phyloP scores from a whole-genome alignment of 768 basidiomycete genomes.

The Mrakia hoshinonis region DNA sequence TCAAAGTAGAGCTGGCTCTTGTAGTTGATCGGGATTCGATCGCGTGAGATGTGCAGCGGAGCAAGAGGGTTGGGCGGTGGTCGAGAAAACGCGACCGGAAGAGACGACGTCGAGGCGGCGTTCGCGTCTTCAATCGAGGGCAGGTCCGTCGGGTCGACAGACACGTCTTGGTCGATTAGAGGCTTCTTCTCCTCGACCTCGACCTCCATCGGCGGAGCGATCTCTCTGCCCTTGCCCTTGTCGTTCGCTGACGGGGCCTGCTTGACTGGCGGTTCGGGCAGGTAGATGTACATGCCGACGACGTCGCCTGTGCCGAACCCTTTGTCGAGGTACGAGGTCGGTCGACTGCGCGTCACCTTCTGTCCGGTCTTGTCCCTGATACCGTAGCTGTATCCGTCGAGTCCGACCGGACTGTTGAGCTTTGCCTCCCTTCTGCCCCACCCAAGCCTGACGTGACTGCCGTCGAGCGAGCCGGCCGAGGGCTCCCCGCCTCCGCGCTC shows the following conservation, averaged over 20 bases:
- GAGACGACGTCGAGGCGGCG: background rate
- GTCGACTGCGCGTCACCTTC: conserved; percentile 74
- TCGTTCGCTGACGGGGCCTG: background rate
- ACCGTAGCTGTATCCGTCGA: conserved; percentile 90
- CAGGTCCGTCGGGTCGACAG: background rate
- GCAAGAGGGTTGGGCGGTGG: background rate
- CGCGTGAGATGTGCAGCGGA: conserved; percentile 55
- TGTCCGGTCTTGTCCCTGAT: conserved; percentile 87
- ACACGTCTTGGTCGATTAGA: background rate
- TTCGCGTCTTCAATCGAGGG: background rate
- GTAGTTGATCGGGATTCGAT: conserved; percentile 86
- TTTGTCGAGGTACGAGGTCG: conserved; percentile 60
- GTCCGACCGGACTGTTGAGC: conserved; percentile 83
- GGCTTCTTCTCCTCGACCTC: no score
- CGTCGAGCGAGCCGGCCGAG: conserved; percentile 54
- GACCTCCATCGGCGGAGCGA: background rate
- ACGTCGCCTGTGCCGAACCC: conserved; percentile 68
- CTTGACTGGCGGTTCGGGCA: conserved; percentile 47
- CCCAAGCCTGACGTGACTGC: conserved; percentile 78
- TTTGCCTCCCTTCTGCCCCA: conserved; percentile 87
- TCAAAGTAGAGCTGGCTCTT: conserved; percentile 98
- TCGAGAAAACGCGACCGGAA: background rate
- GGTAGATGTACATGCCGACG: conserved; percentile 83
- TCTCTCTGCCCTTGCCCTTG: conserved; percentile 13
- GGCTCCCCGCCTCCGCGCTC: conserved; percentile 41